These are phyloP conservation scores for Teunomyces lycoperdinae DNA, from an alignment of 805 yeast genomes.

Conservation along the genomic window DNA sequence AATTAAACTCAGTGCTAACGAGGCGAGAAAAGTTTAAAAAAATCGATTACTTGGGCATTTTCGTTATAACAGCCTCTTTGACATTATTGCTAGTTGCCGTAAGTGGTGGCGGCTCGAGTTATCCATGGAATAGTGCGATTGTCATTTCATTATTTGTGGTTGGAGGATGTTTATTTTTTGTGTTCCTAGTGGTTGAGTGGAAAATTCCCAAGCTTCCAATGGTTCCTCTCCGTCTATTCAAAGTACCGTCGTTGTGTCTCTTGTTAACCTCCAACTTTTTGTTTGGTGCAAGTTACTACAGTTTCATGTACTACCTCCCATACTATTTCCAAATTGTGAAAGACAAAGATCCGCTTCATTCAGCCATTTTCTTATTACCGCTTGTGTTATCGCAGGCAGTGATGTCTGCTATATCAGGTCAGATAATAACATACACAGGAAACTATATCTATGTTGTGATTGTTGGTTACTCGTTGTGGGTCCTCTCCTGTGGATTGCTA, in stretches of 20 bases:
- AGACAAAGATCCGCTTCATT: slow-evolving; percentile 34
- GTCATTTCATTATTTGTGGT: slow-evolving; percentile 34
- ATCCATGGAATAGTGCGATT: slow-evolving; percentile 48
- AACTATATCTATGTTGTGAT: slow-evolving; percentile 41
- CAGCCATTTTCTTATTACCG: slow-evolving; percentile 44
- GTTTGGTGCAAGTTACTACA: slow-evolving; percentile 48
- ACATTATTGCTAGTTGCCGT: slow-evolving; percentile 54
- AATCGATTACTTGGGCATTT: slow-evolving; percentile 54
- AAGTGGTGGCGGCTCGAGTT: slow-evolving; percentile 60
- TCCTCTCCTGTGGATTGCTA: slow-evolving; percentile 39
- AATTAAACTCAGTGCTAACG: slow-evolving; percentile 25
- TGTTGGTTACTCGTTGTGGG: slow-evolving; percentile 43
- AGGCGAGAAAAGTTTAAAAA: slow-evolving; percentile 36
- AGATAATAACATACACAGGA: slow-evolving; percentile 41
- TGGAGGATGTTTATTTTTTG: slow-evolving; percentile 35
- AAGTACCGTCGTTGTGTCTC: slow-evolving; percentile 29
- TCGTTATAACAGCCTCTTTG: slow-evolving; percentile 45
- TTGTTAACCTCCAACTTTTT: slow-evolving; percentile 35
- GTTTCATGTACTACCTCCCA: slow-evolving; percentile 48
- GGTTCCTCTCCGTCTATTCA: slow-evolving; percentile 50
- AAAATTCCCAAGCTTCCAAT: slow-evolving; percentile 49
- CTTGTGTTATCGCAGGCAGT: slow-evolving; percentile 43
- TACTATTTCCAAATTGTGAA: slow-evolving; percentile 47
- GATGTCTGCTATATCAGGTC: slow-evolving; percentile 44
- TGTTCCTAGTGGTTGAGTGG: slow-evolving; percentile 51